These are phyloP conservation scores for Barbarea vulgaris DNA, from an alignment of 345 rosid species.

Conservation along the genomic window DNA sequence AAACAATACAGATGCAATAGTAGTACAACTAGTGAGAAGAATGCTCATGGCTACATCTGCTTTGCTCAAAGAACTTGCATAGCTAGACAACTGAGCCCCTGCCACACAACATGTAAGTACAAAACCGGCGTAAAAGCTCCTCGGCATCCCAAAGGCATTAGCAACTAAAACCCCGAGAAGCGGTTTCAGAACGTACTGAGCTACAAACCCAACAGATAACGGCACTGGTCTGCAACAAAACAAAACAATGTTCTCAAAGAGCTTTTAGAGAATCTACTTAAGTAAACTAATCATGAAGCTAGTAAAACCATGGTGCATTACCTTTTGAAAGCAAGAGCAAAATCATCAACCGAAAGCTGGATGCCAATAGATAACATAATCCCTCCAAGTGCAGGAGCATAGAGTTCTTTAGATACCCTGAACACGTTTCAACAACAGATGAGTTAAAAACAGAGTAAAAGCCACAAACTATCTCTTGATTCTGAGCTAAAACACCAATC, in stretches of 20 bases:
- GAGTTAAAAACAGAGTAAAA: conserved; percentile 11
- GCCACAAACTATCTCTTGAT: conserved; percentile 7
- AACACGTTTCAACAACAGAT: conserved; percentile 19
- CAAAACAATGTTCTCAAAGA: not conserved
- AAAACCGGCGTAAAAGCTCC: conserved; percentile 76
- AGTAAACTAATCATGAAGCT: not conserved
- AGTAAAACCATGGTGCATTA: conserved; percentile 19
- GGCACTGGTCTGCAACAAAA: conserved; percentile 72
- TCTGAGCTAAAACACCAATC: not conserved
- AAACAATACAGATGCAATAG: conserved; percentile 75
- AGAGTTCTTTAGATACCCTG: conserved; percentile 93
- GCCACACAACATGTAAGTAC: conserved; percentile 82
- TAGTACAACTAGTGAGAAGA: conserved; percentile 80
- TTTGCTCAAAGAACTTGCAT: conserved; percentile 40
- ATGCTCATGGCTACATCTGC: conserved; percentile 95
- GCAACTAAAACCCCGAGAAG: conserved; percentile 78
- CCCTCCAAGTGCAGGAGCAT: conserved; percentile 98
- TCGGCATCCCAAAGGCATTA: conserved; percentile 72
- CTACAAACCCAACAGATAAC: conserved; percentile 69
- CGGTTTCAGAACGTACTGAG: conserved; percentile 86
- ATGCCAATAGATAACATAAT: conserved; percentile 95
- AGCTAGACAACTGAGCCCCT: conserved; percentile 84
- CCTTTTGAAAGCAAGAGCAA: conserved; percentile 90
- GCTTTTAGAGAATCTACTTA: not conserved
- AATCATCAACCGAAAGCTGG: conserved; percentile 77